Evolutionary conservation across 768 basidiomycete species (phyloP).

Genomic region (Rhodosporidiobolus sp.): DNA sequence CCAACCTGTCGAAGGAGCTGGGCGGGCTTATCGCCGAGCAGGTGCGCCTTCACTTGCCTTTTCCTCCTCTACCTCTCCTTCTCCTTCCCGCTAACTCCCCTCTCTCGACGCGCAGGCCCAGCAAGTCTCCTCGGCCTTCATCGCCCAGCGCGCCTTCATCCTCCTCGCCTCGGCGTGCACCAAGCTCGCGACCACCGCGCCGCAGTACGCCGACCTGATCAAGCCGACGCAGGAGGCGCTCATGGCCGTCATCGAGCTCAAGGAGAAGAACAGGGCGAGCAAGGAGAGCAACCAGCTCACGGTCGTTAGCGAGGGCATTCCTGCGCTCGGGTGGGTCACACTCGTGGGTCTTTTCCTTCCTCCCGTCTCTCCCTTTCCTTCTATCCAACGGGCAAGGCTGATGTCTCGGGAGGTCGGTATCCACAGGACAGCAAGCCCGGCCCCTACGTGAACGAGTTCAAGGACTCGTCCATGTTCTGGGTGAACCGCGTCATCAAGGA

Average conservation of each 20-base stretch:
- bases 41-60: slow-evolving; percentile 52
- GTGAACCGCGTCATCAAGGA: slow-evolving; percentile 86
- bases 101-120: slow-evolving; percentile 56
- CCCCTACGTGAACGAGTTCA: slow-evolving; percentile 72
- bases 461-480: slow-evolving; percentile 82
- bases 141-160: slow-evolving; percentile 67
- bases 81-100: neutral
- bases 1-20: slow-evolving; percentile 67
- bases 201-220: slow-evolving; percentile 59
- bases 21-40: slow-evolving; percentile 73
- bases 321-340: slow-evolving; percentile 82
- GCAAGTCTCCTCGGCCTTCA: slow-evolving; percentile 65
- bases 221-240: slow-evolving; percentile 68
- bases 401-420: neutral
- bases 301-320: slow-evolving; percentile 74
- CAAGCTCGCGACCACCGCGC: slow-evolving; percentile 60
- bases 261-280: slow-evolving; percentile 74
- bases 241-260: slow-evolving; percentile 70
- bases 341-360: slow-evolving; percentile 57
- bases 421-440: slow-evolving; percentile 72
- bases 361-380: neutral
- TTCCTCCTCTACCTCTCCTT: neutral
- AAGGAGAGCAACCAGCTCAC: slow-evolving; percentile 80
- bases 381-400: too few species aligned
- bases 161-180: slow-evolving; percentile 67